A percentile compares a stretch with the other conserved stretches of the same genome.
Conservation (phyloP, 108 stramenopile species). For the Craspedostauros australis region DNA sequence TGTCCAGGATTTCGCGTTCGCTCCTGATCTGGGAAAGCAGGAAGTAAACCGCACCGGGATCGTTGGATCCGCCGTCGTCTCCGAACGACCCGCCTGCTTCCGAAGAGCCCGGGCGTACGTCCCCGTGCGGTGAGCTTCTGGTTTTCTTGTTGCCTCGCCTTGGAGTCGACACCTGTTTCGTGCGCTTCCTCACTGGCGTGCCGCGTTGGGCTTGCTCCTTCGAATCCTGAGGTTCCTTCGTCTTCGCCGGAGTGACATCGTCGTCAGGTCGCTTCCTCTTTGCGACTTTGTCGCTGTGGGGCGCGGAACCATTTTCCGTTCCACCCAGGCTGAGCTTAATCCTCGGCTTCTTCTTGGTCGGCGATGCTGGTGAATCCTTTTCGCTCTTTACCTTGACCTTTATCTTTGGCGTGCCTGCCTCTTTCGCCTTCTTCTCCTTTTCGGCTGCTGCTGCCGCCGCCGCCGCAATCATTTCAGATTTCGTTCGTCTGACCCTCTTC, state of each 20-base stretch:
- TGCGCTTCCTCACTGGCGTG: neutral
- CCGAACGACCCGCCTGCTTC: neutral
- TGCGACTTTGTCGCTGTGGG: slow-evolving; percentile 13
- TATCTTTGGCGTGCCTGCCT: neutral
- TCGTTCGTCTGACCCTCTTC: too few relatives aligned
- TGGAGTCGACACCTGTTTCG: slow-evolving; percentile 2
- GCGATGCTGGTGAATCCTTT: slow-evolving; percentile 20
- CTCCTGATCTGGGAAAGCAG: slow-evolving; percentile 29
- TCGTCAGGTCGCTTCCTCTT: slow-evolving; percentile 18
- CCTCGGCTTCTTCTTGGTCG: slow-evolving; percentile 45
- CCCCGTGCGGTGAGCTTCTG: neutral
- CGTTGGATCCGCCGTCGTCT: neutral
- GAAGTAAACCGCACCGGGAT: slow-evolving; percentile 26
- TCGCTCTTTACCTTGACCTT: slow-evolving; percentile 22
- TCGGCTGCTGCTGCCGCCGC: too few relatives aligned
- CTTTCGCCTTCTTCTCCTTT: neutral
- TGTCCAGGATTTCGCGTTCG: slow-evolving; percentile 35
- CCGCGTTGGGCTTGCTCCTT: neutral
- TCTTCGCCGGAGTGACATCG: slow-evolving; percentile 15
- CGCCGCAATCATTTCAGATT: too few relatives aligned
- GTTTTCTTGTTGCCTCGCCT: slow-evolving; percentile 7
- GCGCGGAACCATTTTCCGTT: neutral
- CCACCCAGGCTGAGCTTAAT: slow-evolving; percentile 41
- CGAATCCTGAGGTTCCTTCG: neutral
- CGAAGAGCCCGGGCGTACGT: neutral